These are phyloP conservation scores for Marasmius sp. DNA, from an alignment of 1,284 basidiomycete genomes.

Conservation along the genomic window DNA sequence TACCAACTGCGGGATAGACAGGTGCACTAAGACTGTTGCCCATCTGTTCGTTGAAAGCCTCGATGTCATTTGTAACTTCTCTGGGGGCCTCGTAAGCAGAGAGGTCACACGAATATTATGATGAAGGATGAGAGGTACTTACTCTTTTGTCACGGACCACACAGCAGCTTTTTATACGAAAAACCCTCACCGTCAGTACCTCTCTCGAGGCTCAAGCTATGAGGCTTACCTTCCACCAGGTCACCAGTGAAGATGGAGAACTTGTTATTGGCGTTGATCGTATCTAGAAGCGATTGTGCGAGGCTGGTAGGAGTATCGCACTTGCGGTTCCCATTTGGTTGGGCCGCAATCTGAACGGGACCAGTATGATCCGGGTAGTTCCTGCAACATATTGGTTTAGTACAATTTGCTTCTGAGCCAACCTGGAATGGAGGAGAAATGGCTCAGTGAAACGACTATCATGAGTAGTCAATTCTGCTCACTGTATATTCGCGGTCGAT, in stretches of 20 bases:
- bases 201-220: not conserved
- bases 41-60: constrained; percentile 6
- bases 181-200: not conserved
- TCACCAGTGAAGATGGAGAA: constrained; percentile 65
- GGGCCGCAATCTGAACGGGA: constrained; percentile 39
- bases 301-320: constrained; percentile 51
- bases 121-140: not conserved
- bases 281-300: constrained; percentile 48
- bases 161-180: constrained; percentile 34
- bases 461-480: not conserved
- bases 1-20: constrained; percentile 31
- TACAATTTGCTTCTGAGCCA: constrained; percentile 54
- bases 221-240: constrained; percentile 50
- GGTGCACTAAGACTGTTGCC: constrained; percentile 4
- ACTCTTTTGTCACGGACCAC: constrained; percentile 46
- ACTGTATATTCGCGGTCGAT: constrained; percentile 13
- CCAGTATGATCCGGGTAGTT: constrained; percentile 41
- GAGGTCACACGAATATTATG: not conserved
- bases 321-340: constrained; percentile 43
- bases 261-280: constrained; percentile 33
- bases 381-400: constrained; percentile 60
- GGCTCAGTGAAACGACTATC: not conserved
- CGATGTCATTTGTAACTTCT: constrained; percentile 34
- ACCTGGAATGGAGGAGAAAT: constrained; percentile 23
- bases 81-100: constrained; percentile 23